Base-by-base conservation (phyloP, 352 stramenopile species). In the Pythium chondricola region DNA sequence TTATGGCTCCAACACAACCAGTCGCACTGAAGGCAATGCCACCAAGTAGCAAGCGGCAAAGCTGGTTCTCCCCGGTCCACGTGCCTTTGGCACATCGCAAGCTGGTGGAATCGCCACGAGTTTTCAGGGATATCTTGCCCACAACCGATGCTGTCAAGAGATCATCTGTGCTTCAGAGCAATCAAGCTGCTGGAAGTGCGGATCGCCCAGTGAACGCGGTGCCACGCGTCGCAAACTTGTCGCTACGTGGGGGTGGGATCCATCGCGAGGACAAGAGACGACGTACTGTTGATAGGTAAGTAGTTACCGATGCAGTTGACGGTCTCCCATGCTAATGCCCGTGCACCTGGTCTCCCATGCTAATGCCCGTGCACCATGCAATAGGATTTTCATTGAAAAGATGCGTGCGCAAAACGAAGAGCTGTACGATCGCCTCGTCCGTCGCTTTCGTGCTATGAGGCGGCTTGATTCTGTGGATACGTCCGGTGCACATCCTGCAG, bases 41-140 rank as follows among this genome's bases (percentile, higher is more conserved):
- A 14, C 16, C 32, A 7, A 43, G 27, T 1, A 52, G 29, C 9
- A 36, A 39, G 16, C 46, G 43, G 6, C 75, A 86, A 43, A 78
- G 68, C 24, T 89, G 78, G 78, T 56, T 85, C 31, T 72, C 78
- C 2, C 72, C 64, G 2, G 47, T 86, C 14, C 70, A 74, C n/a
- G 71, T 87, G 0, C 73, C 78, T 7, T 49, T 89, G 2, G 31
- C 65, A 1, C 77, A 86, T 57, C 73, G 74, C 39, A 89, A 89
- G 35, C 48, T 84, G 27, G 71, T 89, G 41, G 49, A 73, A 18
- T 43, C 68, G 1, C 70, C 68, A 2, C 60, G 58, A 33, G 68
- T 82, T 37, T 81, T 86, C 46, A 57, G 62, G 26, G 40, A 54
- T 3, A 60, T 81, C 10, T 59, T 56, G 1, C 73, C 69, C 3